A percentile compares a stretch with the other conserved stretches of the same genome.
Conservation (phyloP, 257 asterid genomes). For the Buddleja alternifolia region DNA sequence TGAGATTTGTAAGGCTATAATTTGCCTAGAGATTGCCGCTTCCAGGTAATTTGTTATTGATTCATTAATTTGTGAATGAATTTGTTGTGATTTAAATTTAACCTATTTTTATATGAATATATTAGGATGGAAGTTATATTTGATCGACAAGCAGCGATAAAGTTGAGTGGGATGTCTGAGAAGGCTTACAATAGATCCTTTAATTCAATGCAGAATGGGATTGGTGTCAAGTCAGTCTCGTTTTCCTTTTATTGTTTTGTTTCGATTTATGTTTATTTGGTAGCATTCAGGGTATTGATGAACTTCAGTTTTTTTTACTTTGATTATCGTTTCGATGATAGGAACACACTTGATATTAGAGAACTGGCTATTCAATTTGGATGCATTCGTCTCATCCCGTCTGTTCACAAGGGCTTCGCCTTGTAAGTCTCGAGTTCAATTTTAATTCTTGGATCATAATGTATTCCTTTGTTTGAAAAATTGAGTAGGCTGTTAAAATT, state of each 20-base stretch:
- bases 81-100: neutral
- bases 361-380: conserved; percentile 95
- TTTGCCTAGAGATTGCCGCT: conserved; percentile 90
- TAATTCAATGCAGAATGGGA: conserved; percentile 89
- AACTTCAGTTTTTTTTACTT: neutral
- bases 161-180: conserved; percentile 87
- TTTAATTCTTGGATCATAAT: neutral
- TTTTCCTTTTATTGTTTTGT: neutral
- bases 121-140: conserved; percentile 76
- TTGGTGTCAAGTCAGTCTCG: conserved; percentile 76
- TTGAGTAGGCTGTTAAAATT: neutral
- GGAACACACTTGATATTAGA: conserved; percentile 87
- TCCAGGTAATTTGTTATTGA: conserved; percentile 46
- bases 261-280: neutral
- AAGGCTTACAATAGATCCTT: conserved; percentile 87
- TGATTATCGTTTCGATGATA: conserved; percentile 19
- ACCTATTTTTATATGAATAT: neutral
- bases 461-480: neutral
- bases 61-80: neutral
- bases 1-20: conserved; percentile 93
- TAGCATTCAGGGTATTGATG: conserved; percentile 2
- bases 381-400: conserved; percentile 81
- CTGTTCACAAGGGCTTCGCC: conserved; percentile 69
- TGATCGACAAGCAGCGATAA: conserved; percentile 76
- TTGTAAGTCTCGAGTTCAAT: conserved; percentile 49